Conservation (phyloP, 345 rosid species). For the Orychophragmus violaceus region DNA sequence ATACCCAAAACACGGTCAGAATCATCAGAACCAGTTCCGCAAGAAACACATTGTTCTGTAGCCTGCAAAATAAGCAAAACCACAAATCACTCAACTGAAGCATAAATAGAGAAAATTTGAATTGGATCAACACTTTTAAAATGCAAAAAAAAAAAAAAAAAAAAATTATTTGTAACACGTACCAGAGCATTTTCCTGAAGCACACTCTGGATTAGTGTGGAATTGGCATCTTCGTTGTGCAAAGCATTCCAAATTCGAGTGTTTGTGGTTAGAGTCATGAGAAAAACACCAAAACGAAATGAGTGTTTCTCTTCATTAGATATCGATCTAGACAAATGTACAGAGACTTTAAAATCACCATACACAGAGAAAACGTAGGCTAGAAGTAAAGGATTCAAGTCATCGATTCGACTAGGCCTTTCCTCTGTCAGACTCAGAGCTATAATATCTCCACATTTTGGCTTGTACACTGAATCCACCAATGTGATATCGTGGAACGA, state of each 20-base stretch:
- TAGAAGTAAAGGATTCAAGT: slow-evolving; percentile 22
- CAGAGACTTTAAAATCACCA: not conserved
- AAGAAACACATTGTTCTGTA: slow-evolving; percentile 1
- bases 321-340: not conserved
- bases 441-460: slow-evolving; percentile 25
- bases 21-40: not conserved
- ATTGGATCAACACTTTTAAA: too few species aligned
- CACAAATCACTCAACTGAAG: not conserved
- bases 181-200: slow-evolving; percentile 3
- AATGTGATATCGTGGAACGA: not conserved
- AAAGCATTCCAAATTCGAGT: slow-evolving; percentile 38
- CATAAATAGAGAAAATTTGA: not conserved
- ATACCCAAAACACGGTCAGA: not conserved
- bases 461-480: slow-evolving; percentile 6
- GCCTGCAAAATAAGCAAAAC: not conserved
- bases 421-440: slow-evolving; percentile 35
- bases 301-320: not conserved
- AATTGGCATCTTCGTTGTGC: not conserved
- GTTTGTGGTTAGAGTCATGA: slow-evolving; percentile 31
- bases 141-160: too few species aligned
- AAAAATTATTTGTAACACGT: not conserved
- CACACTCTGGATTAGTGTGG: slow-evolving; percentile 24
- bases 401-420: slow-evolving; percentile 23
- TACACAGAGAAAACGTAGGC: slow-evolving; percentile 19
- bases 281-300: slow-evolving; percentile 14